Conservation (phyloP, 73 alveolate genomes). For the Paramecium tetraurelia region DNA sequence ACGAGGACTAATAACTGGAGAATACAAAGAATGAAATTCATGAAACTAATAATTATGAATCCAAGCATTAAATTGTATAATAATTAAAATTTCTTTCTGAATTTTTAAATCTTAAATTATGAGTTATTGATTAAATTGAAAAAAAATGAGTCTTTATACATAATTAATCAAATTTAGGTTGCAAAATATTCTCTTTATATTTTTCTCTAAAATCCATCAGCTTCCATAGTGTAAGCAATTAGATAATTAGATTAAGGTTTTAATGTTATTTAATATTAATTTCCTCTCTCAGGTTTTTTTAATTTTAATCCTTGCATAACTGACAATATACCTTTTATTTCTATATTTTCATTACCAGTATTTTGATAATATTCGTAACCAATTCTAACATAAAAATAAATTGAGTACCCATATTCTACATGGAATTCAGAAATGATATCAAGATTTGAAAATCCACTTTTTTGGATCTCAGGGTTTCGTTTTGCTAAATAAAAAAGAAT, state of each 20-base stretch:
- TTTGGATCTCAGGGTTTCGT: neutral
- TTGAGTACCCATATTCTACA: neutral
- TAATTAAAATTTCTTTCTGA: neutral
- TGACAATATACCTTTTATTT: neutral
- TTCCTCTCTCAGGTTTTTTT: conserved; percentile 56
- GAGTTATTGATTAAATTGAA: no score
- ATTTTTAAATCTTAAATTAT: no score
- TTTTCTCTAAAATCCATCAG: neutral
- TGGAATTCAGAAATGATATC: neutral
- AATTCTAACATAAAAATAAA: neutral
- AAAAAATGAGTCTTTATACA: no score
- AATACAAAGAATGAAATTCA: neutral
- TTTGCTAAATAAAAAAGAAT: neutral
- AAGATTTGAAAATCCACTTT: neutral
- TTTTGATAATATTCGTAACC: conserved; percentile 42
- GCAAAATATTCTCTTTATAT: neutral
- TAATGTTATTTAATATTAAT: neutral
- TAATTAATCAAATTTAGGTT: neutral
- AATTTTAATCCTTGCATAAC: neutral
- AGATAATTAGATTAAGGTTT: neutral
- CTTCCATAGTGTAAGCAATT: neutral
- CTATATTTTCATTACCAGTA: neutral
- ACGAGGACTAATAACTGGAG: conserved; percentile 15
- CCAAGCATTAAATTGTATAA: neutral
- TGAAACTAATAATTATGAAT: neutral